phyloP scores from a whole-genome alignment of 371 early-diverging fungal species.

The Saksenaea vasiformis region DNA sequence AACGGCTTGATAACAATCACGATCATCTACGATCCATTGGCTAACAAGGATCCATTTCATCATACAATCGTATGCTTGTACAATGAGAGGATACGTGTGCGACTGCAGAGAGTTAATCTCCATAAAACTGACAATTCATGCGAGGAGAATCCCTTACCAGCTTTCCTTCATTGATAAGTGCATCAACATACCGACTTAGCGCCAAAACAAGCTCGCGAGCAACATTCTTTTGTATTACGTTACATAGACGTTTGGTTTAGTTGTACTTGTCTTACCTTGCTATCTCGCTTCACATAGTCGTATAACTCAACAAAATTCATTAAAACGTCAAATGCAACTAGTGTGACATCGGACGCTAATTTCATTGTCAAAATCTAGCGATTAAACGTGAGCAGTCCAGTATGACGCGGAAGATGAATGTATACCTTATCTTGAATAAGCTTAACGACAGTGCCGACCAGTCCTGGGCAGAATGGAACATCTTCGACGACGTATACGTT shows the following conservation, averaged over 20 bases:
- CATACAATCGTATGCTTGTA: constrained; percentile 76
- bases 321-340: constrained; percentile 72
- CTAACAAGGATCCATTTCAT: constrained; percentile 74
- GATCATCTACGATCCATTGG: constrained; percentile 76
- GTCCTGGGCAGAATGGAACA: constrained; percentile 72
- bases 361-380: constrained; percentile 61
- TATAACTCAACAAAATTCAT: constrained; percentile 67
- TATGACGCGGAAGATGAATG: constrained; percentile 5
- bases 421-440: constrained; percentile 76
- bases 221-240: constrained; percentile 49
- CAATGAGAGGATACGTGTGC: constrained; percentile 60
- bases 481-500: constrained; percentile 79
- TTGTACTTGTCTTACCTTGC: constrained; percentile 51
- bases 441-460: constrained; percentile 71
- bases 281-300: constrained; percentile 68
- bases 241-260: not conserved
- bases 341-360: constrained; percentile 67
- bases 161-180: constrained; percentile 47
- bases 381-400: not conserved
- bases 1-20: constrained; percentile 67
- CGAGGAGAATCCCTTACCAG: constrained; percentile 21
- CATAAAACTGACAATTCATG: not conserved
- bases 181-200: constrained; percentile 73
- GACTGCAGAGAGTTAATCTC: constrained; percentile 14
- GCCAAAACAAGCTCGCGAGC: constrained; percentile 72